Conservation (phyloP, 2,329 filamentous ascomycete species). For the Aspergillus eucalypticola region DNA sequence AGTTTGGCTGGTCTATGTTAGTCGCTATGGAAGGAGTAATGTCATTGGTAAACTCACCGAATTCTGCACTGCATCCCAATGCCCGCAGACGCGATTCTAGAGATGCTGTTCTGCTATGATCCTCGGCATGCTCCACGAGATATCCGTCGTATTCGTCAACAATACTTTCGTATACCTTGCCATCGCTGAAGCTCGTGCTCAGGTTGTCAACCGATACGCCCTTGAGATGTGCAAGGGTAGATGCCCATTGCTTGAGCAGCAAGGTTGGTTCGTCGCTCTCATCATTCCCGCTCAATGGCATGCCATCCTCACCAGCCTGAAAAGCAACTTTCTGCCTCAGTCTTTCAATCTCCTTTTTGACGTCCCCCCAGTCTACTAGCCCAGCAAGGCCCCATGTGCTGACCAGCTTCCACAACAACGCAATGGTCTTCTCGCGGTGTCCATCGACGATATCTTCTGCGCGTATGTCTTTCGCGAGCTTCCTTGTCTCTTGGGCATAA, state of each 20-base stretch:
- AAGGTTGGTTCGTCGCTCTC: conserved; percentile 33
- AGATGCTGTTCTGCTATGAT: not conserved
- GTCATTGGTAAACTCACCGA: conserved; percentile 34
- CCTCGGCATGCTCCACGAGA: conserved; percentile 24
- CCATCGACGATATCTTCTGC: conserved; percentile 64
- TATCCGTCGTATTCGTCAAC: conserved; percentile 58
- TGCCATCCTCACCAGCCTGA: conserved; percentile 19
- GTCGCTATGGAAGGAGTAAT: not conserved
- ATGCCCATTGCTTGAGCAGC: conserved; percentile 60
- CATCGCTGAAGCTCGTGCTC: conserved; percentile 60
- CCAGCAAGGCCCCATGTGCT: conserved; percentile 56
- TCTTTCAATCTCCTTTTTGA: conserved; percentile 54
- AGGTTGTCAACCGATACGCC: conserved; percentile 54
- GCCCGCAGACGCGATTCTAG: conserved; percentile 38
- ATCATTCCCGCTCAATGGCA: conserved; percentile 20
- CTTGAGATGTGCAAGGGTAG: conserved; percentile 50
- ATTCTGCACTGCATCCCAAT: conserved; percentile 47
- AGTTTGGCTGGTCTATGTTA: conserved; percentile 44
- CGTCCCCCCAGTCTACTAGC: conserved; percentile 57
- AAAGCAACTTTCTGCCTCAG: conserved; percentile 35
- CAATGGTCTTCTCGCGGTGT: conserved; percentile 64
- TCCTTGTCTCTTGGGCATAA: conserved; percentile 43
- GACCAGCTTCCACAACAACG: conserved; percentile 61
- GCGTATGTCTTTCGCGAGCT: conserved; percentile 47
- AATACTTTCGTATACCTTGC: conserved; percentile 56